Base-by-base conservation (phyloP, 1,284 basidiomycete genomes). In the Wallemia ichthyophaga region DNA sequence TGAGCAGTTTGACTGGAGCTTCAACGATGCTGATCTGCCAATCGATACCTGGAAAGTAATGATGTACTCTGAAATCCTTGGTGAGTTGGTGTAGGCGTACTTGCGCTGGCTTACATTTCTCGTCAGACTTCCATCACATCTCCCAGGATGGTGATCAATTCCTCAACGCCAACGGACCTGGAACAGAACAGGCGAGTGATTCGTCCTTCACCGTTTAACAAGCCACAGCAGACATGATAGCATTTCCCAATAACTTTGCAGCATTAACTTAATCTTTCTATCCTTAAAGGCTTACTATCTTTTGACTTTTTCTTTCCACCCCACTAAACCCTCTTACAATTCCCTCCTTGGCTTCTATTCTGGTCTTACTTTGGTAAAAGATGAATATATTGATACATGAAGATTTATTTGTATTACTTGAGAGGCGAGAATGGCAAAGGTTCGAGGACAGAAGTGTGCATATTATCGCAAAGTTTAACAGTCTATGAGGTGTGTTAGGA, bases 11-110 rank as follows among this genome's bases (percentile, higher is more conserved):
- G 92, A 99, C 71, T 99, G 92, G 92, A 85, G 82, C 66, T 98
- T 99, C 79, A 99, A 99, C 72, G 92, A 99, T 65, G 94, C 94
- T n/a, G 92, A 99, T 69, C 75, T 99, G 56, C 94, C 94, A 0
- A 86, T 98, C 25, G 92, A 98, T 69, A 95, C 88, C 1, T 98
- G 92, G 92, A 96, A 95, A 73, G 92, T 96, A 66, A 70, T 70
- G 69, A 70, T 70, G 69, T 70, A 70, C 65, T 67, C 67, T 27
- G 69, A 70, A 61, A 70, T 70, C 48, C 64, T 70, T 61, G 67
- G 69, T 62, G 15, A n/a, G 61, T 57, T 3, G 3, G 3, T 57
- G 7, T 17, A 48, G n/a, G n/a, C 3, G 3, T 48, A 48, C n/a
- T 17, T 19, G n/a, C 5, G n/a, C 13, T 48, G 5, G 5, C 11